phyloP scores from a whole-genome alignment of 225 moss, liverwort and hornwort genomes.

The Straminergon stramineum region DNA sequence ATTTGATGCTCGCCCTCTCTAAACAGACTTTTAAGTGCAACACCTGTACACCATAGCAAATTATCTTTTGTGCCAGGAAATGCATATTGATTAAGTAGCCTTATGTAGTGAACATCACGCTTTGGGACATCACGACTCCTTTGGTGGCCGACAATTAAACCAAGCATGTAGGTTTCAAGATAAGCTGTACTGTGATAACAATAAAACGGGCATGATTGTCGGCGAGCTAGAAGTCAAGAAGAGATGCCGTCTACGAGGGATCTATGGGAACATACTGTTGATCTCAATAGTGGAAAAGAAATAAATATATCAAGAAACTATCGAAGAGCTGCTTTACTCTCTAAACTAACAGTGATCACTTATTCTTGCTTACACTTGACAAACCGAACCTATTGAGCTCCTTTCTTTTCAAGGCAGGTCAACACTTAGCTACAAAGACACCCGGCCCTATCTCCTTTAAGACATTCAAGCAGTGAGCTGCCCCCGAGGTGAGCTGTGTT shows the following conservation, averaged over 20 bases:
- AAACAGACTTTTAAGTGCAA: neutral
- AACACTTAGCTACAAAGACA: neutral
- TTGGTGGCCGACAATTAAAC: neutral
- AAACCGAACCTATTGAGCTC: neutral
- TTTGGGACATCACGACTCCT: neutral
- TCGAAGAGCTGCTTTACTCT: neutral
- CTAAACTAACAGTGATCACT: neutral
- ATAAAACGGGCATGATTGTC: neutral
- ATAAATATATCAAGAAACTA: neutral
- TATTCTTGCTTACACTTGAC: neutral
- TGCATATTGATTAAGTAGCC: neutral
- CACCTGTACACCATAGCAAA: neutral
- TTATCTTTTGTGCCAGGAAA: neutral
- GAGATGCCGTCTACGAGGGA: neutral
- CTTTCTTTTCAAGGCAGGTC: neutral
- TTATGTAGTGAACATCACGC: neutral
- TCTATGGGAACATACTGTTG: slow-evolving; percentile 1
- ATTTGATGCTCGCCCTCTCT: neutral
- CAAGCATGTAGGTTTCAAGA: neutral
- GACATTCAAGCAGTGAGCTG: neutral
- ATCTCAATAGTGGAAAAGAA: neutral
- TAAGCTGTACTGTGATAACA: neutral
- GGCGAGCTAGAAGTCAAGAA: neutral
- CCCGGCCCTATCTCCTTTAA: neutral
- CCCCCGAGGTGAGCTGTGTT: neutral